Percentiles rank a stretch among this genome's conserved stretches.
Evolutionary conservation across 2,329 filamentous ascomycete genomes (phyloP).

Genomic region (Tympanopsis confertula): DNA sequence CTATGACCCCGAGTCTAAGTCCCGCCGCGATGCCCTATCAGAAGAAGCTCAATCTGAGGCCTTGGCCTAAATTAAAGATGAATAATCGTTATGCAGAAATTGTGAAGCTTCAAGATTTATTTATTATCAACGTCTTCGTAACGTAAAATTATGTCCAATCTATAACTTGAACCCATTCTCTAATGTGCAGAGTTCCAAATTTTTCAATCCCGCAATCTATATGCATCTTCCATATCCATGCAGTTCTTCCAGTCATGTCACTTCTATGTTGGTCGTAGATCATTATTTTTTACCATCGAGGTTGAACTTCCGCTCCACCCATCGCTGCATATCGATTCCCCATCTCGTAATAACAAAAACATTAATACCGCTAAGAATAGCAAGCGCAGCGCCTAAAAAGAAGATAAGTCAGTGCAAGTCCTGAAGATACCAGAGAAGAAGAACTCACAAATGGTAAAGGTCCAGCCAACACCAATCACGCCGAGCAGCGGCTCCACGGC

Average conservation of each 20-base stretch:
- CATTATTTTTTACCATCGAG: not conserved
- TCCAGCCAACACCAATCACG: constrained; percentile 12
- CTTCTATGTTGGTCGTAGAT: no score
- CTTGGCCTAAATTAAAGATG: no score
- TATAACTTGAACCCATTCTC: no score
- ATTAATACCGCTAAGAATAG: not conserved
- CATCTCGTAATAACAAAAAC: not conserved
- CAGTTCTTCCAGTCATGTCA: no score
- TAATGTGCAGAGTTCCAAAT: no score
- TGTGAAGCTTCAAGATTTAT: no score
- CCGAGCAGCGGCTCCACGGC: constrained; percentile 14
- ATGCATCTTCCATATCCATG: no score
- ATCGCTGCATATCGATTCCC: not conserved
- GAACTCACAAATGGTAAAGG: constrained; percentile 4
- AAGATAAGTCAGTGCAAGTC: no score
- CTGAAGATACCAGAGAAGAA: not conserved
- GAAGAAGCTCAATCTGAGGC: constrained; percentile 14
- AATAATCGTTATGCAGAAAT: no score
- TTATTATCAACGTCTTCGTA: no score
- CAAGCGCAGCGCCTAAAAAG: not conserved
- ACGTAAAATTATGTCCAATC: no score
- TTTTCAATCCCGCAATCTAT: no score
- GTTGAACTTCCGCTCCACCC: not conserved
- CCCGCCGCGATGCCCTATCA: constrained; percentile 23
- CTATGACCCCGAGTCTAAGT: constrained; percentile 21